Percentiles rank a stretch among this genome's conserved stretches.
These are phyloP conservation scores for Pyropia yezoensis DNA, from an alignment of 23 red algal genomes.

Conservation along the genomic window DNA sequence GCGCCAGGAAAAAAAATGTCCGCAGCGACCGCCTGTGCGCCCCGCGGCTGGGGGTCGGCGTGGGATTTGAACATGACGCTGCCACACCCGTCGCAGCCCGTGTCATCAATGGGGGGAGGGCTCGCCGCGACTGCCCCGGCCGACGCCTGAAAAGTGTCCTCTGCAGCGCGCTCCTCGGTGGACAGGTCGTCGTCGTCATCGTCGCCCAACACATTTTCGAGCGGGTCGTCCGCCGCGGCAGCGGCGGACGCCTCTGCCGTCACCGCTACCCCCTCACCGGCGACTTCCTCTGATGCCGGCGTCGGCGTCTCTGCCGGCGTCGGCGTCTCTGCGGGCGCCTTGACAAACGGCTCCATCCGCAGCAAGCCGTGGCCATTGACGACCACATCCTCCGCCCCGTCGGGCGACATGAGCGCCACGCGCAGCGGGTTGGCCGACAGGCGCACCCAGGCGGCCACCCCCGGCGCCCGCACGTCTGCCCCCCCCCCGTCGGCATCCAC, in stretches of 20 bases:
- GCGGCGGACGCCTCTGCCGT: neutral
- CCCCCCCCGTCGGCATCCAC: neutral
- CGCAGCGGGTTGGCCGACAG: neutral
- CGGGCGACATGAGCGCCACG: neutral
- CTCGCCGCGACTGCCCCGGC: constrained; percentile 5
- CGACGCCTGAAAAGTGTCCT: neutral
- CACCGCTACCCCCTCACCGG: neutral
- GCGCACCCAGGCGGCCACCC: neutral
- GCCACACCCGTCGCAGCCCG: constrained; percentile 42
- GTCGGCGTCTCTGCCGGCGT: constrained; percentile 15
- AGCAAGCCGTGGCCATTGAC: constrained; percentile 16
- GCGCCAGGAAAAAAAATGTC: constrained; percentile 83
- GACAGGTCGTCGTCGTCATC: constrained; percentile 2
- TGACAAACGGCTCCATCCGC: constrained; percentile 11
- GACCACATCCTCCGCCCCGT: neutral
- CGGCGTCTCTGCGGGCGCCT: constrained; percentile 18
- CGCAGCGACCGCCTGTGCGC: constrained; percentile 54
- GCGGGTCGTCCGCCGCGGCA: neutral
- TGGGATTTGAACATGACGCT: constrained; percentile 30
- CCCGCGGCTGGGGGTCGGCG: constrained; percentile 57
- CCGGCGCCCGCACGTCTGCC: neutral
- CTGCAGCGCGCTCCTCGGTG: neutral
- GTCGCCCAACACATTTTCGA: constrained; percentile 5
- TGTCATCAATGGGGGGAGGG: neutral
- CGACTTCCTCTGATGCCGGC: neutral